Conservation (phyloP, 1,284 basidiomycete species). For the Polyporus tsugae region DNA sequence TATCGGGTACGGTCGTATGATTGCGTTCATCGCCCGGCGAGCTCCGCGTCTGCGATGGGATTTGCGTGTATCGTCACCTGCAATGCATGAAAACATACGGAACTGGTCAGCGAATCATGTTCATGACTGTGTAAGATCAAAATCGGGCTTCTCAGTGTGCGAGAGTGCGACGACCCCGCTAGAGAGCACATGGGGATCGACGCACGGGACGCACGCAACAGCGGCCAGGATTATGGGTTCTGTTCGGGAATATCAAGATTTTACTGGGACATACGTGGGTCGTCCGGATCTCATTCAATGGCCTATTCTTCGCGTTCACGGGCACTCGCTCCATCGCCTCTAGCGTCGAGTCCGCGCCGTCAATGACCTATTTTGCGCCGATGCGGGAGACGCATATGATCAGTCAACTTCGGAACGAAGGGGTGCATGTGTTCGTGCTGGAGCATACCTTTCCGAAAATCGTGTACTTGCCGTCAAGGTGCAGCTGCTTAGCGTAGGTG, state of each 20-base stretch:
- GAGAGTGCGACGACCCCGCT: neutral
- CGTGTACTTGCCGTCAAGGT: conserved; percentile 94
- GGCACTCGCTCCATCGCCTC: conserved; percentile 92
- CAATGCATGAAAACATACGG: conserved; percentile 19
- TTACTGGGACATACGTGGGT: conserved; percentile 64
- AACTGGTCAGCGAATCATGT: conserved; percentile 15
- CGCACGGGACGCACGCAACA: neutral
- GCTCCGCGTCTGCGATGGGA: conserved; percentile 82
- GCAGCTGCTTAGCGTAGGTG: conserved; percentile 90
- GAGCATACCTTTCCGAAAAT: conserved; percentile 79
- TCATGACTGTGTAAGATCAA: neutral
- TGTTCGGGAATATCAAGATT: neutral
- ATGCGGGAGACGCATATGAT: neutral
- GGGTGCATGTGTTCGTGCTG: neutral
- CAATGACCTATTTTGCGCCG: conserved; percentile 70
- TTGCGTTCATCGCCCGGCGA: conserved; percentile 44
- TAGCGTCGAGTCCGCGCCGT: conserved; percentile 88
- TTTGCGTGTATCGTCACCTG: conserved; percentile 96
- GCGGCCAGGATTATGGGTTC: neutral
- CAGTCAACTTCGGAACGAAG: neutral
- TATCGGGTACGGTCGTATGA: neutral
- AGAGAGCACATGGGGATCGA: conserved; percentile 3
- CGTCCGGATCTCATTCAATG: conserved; percentile 85
- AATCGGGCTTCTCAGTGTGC: neutral
- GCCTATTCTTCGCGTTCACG: conserved; percentile 91